Evolutionary conservation across 1,284 basidiomycete species (phyloP).

Genomic region (Stereum hirsutum): DNA sequence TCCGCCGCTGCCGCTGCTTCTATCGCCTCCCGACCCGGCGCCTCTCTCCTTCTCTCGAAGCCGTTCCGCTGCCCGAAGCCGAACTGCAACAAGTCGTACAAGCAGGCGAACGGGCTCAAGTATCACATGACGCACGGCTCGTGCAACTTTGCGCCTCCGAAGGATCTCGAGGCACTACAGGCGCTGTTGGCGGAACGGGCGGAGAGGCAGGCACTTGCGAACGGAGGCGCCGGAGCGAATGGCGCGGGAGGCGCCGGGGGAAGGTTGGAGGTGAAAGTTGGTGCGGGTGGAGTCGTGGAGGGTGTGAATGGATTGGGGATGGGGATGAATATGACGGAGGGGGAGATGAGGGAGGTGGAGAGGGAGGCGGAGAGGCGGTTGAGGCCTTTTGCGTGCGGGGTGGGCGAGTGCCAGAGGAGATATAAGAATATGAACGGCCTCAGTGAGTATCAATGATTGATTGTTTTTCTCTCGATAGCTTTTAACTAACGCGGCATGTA

Average conservation of each 20-base stretch:
- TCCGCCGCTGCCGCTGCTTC: conserved; percentile 16
- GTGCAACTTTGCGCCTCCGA: conserved; percentile 86
- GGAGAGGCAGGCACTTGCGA: too few relatives aligned
- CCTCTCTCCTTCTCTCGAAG: conserved; percentile 58
- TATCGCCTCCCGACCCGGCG: conserved; percentile 40
- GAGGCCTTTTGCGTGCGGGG: conserved; percentile 82
- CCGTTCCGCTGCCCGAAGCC: conserved; percentile 96
- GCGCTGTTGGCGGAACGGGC: conserved; percentile 57
- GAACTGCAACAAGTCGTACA: conserved; percentile 98
- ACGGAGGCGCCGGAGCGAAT: conserved; percentile 18
- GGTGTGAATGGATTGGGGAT: not conserved
- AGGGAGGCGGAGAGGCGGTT: conserved; percentile 75
- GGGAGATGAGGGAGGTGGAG: conserved; percentile 66
- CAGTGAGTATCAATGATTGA: conserved; percentile 26
- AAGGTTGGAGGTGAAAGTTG: too few relatives aligned
- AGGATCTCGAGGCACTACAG: conserved; percentile 66
- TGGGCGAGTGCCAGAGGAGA: conserved; percentile 85
- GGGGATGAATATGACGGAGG: conserved; percentile 39
- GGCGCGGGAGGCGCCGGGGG: too few relatives aligned
- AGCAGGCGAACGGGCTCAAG: conserved; percentile 95
- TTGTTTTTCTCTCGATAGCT: conserved; percentile 2
- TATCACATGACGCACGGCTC: conserved; percentile 94
- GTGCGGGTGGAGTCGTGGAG: conserved; percentile 11
- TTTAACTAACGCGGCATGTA: conserved; percentile 4
- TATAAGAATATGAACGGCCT: conserved; percentile 99